phyloP scores from a whole-genome alignment of 176 grass and related monocot species.

The Musa itinerans region DNA sequence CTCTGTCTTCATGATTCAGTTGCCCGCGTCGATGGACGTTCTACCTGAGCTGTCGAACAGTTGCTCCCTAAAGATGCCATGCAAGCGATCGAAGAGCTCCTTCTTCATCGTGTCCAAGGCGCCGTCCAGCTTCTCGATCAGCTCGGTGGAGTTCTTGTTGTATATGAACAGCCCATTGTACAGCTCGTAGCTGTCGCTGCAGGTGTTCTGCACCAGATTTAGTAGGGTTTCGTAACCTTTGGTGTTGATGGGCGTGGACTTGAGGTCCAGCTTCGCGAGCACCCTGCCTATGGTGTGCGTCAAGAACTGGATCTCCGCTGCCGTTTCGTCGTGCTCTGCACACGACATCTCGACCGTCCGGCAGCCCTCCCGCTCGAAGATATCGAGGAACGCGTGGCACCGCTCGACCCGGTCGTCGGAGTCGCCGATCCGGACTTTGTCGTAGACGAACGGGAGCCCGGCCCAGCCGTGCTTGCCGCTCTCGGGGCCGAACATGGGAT shows the following conservation, averaged over 20 bases:
- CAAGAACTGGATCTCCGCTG: too few species aligned
- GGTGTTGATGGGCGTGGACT: neutral
- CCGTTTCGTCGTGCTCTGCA: neutral
- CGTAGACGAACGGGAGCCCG: too few species aligned
- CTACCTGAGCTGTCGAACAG: neutral
- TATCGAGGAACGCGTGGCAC: neutral
- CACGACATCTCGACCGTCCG: neutral
- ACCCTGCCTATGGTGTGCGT: neutral
- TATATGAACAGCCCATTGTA: slow-evolving; percentile 1
- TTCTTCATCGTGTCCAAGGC: neutral
- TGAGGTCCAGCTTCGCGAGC: slow-evolving; percentile 1
- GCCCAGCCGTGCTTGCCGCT: too few species aligned
- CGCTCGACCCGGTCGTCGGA: neutral
- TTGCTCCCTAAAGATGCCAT: neutral
- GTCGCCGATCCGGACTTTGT: too few species aligned
- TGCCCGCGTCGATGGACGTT: too few species aligned
- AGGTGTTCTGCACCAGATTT: neutral
- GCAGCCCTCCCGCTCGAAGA: neutral
- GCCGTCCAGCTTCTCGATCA: neutral
- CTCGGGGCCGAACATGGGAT: too few species aligned
- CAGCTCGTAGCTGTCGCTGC: neutral
- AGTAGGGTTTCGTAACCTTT: neutral
- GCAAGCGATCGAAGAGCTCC: neutral
- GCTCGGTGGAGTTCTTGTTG: neutral
- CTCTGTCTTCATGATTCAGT: too few species aligned